These are phyloP conservation scores for Ulota crispa DNA, from an alignment of 225 moss, liverwort and hornwort species.

Conservation along the genomic window DNA sequence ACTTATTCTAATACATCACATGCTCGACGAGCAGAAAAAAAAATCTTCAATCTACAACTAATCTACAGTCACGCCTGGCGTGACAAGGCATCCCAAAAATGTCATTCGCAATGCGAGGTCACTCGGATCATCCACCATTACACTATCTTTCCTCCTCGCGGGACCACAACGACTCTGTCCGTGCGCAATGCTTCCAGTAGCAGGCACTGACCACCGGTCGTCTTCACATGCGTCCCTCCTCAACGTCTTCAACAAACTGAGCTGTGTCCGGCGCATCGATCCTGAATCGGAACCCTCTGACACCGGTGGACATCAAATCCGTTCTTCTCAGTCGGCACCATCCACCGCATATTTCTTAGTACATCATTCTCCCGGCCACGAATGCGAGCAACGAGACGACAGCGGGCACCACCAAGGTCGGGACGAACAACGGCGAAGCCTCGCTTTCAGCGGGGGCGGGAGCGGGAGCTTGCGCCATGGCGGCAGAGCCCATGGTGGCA, in stretches of 20 bases:
- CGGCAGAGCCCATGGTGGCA: too few relatives aligned
- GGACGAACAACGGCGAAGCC: background rate
- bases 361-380: slow-evolving; percentile 31
- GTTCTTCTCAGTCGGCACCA: too few relatives aligned
- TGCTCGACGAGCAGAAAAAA: background rate
- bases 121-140: too few relatives aligned
- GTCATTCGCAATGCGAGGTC: background rate
- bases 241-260: too few relatives aligned
- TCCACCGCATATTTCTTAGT: background rate
- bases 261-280: background rate
- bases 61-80: background rate
- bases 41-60: background rate
- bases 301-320: background rate
- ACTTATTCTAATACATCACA: background rate
- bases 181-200: too few relatives aligned
- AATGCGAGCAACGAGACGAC: slow-evolving; percentile 21
- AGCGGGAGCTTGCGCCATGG: too few relatives aligned
- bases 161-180: too few relatives aligned
- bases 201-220: too few relatives aligned
- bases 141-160: too few relatives aligned
- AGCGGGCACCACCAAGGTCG: slow-evolving; percentile 14
- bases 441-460: too few relatives aligned
- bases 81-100: background rate
- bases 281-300: background rate
- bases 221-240: too few relatives aligned